These are phyloP conservation scores for Cucurbita argyrosperma DNA, from an alignment of 306 rosid species.

Conservation along the genomic window DNA sequence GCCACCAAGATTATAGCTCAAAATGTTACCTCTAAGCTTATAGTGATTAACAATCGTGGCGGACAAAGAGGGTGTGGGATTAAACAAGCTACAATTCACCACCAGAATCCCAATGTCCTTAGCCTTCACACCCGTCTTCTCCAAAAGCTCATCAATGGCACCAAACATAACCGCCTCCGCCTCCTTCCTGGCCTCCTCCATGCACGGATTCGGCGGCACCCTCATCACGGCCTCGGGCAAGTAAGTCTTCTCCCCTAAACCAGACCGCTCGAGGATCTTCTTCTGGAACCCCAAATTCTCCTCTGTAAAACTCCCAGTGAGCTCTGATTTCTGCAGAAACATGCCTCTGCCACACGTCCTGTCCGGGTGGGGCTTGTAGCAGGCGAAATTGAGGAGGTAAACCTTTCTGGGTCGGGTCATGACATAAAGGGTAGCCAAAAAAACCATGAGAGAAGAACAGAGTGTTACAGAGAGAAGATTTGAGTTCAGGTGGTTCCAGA, in stretches of 20 bases:
- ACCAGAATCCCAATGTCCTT: constrained; percentile 83
- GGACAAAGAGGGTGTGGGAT: constrained; percentile 80
- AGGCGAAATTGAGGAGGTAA: constrained; percentile 49
- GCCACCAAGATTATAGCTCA: constrained; percentile 76
- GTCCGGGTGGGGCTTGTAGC: constrained; percentile 48
- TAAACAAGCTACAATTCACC: constrained; percentile 82
- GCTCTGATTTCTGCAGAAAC: constrained; percentile 32
- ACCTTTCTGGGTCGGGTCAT: constrained; percentile 59
- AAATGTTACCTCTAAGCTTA: constrained; percentile 56
- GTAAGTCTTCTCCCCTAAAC: constrained; percentile 63
- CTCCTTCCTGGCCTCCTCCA: constrained; percentile 82
- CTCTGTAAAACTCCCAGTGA: constrained; percentile 32
- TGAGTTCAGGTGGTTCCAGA: constrained; percentile 44
- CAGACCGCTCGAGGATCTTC: constrained; percentile 68
- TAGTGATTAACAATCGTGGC: constrained; percentile 86
- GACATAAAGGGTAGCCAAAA: constrained; percentile 55
- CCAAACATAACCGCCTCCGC: constrained; percentile 90
- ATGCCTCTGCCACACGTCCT: constrained; percentile 27
- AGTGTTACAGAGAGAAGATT: constrained; percentile 36
- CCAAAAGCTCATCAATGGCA: constrained; percentile 65
- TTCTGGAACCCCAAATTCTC: constrained; percentile 57
- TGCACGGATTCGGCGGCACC: constrained; percentile 66
- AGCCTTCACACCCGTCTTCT: constrained; percentile 63
- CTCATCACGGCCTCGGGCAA: constrained; percentile 49
- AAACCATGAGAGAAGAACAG: constrained; percentile 33